A percentile compares a stretch with the other conserved stretches of the same genome.
Evolutionary conservation across 1,284 basidiomycete species (phyloP).

Genomic region (Naganishia sp.): DNA sequence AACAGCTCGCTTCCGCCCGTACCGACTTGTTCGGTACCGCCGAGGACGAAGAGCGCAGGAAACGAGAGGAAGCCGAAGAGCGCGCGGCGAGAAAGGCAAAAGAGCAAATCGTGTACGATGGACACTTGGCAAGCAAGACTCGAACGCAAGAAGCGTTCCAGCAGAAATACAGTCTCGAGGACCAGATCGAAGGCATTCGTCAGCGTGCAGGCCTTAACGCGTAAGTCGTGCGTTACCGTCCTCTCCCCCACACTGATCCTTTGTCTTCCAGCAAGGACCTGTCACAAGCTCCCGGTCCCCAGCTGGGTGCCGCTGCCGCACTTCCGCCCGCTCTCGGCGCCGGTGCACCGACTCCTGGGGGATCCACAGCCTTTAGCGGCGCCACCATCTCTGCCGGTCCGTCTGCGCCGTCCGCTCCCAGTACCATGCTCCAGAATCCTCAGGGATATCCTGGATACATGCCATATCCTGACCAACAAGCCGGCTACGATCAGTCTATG

Average conservation of each 20-base stretch:
- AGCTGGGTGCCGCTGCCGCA: conserved; percentile 64
- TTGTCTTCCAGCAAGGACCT: background rate
- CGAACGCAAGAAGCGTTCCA: conserved; percentile 87
- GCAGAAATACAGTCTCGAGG: conserved; percentile 85
- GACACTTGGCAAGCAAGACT: conserved; percentile 85
- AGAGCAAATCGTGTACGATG: conserved; percentile 94
- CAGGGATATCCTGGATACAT: conserved; percentile 60
- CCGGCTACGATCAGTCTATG: conserved; percentile 35
- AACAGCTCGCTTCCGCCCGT: conserved; percentile 83
- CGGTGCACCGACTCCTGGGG: conserved; percentile 54
- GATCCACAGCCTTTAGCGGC: conserved; percentile 44
- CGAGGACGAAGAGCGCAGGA: conserved; percentile 77
- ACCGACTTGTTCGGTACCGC: conserved; percentile 91
- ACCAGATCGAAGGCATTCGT: conserved; percentile 91
- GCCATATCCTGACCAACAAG: conserved; percentile 48
- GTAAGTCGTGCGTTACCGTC: conserved; percentile 71
- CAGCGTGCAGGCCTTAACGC: conserved; percentile 64
- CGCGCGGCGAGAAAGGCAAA: conserved; percentile 72
- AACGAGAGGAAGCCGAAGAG: conserved; percentile 81
- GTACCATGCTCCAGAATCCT: background rate
- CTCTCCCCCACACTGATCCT: conserved; percentile 32
- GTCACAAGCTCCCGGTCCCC: conserved; percentile 69
- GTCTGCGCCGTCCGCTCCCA: conserved; percentile 42
- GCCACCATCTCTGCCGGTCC: conserved; percentile 53
- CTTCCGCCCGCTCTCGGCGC: conserved; percentile 43